These are phyloP conservation scores for Diaporthe vaccinii DNA, from an alignment of 2,329 filamentous ascomycete genomes.

Conservation along the genomic window DNA sequence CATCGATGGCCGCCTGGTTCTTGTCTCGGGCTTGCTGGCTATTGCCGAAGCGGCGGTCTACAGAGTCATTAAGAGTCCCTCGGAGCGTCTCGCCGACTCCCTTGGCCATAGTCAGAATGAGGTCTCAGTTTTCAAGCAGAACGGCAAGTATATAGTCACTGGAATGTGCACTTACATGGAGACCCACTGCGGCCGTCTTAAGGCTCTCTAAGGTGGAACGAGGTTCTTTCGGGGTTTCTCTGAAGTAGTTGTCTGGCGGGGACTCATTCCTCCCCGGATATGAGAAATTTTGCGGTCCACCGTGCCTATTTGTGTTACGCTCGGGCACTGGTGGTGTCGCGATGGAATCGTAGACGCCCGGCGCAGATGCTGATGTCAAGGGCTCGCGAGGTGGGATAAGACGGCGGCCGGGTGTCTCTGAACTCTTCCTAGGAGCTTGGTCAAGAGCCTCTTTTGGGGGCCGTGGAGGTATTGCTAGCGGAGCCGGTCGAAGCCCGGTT, in stretches of 20 bases:
- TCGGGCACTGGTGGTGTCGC: conserved; percentile 21
- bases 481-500: conserved; percentile 7
- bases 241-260: conserved; percentile 3
- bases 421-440: background rate
- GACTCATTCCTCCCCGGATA: conserved; percentile 21
- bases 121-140: too few relatives aligned
- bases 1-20: conserved; percentile 23
- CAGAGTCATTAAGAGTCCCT: conserved; percentile 9
- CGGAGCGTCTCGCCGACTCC: conserved; percentile 31
- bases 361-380: conserved; percentile 2
- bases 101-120: background rate
- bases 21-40: conserved; percentile 24
- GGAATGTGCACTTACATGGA: background rate
- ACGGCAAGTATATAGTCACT: background rate
- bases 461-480: conserved; percentile 7
- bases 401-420: conserved; percentile 22
- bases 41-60: conserved; percentile 17
- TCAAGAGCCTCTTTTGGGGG: background rate
- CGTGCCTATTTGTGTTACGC: conserved; percentile 14
- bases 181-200: conserved; percentile 5
- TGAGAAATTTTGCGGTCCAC: conserved; percentile 10
- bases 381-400: conserved; percentile 12
- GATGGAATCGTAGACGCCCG: background rate
- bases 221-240: background rate
- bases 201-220: conserved; percentile 17